Base-by-base conservation (phyloP, 2,329 filamentous ascomycete species). In the Colletotrichum eleusines region DNA sequence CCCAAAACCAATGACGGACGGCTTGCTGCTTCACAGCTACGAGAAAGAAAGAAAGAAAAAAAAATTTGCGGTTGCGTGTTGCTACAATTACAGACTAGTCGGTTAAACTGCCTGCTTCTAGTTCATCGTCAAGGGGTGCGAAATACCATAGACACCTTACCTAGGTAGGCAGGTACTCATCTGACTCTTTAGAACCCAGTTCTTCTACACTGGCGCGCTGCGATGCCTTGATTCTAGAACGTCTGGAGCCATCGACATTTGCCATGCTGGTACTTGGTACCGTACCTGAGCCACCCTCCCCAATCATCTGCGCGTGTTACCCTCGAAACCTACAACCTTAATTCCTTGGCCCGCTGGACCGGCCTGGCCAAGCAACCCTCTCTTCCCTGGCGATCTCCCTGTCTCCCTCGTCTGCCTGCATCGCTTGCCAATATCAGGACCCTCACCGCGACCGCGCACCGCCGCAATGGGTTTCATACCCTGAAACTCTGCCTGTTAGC, bases 381-480 rank as follows among this genome's bases (percentile, higher is more conserved):
- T 26, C n/a, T 7, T 26, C 44, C 20, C n/a, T 2, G 7, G 12
- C 46, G 23, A n/a, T 7, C 14, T 7, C n/a, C n/a, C 23, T 28
- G 1, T 40, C 38, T 9, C 33, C 2, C 6, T 35, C 33, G 31
- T 7, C 51, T 35, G 20, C 20, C 51, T n/a, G 26, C 51, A 23
- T 38, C 20, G 33, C 51, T 23, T 44, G 42, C 42, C 18, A 44
- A 18, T 51, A 44, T n/a, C 55, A 50, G 40, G 26, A 16, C 64
- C 58, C 64, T 48, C 64, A 63, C 58, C 68, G 64, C 40, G 63
- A 62, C 31, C 57, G 33, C 63, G 60, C 58, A 66, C 51, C 57
- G 65, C 63, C 18, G 35, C 57, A 57, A 66, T 63, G 64, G 64
- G 68, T 71, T 71, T 71, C 68, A 71, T 18, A 71, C 68, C 64